Evolutionary conservation across 192 early-diverging fungal genomes (phyloP).

Genomic region (Rhizophagus prolifer): DNA sequence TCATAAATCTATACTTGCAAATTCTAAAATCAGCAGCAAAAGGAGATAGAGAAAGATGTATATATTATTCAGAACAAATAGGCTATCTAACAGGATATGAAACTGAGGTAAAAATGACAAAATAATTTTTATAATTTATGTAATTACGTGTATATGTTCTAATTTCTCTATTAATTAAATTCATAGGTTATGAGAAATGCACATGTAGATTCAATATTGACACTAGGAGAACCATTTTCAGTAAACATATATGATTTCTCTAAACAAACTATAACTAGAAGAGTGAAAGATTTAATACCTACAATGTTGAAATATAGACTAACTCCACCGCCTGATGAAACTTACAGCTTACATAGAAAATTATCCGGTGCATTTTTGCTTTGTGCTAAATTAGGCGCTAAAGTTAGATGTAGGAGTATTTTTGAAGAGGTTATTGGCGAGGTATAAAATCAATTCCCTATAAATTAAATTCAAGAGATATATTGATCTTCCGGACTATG

Average conservation of each 20-base stretch:
- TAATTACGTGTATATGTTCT: background rate
- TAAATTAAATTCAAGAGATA: too few species aligned
- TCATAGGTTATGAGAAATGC: slow-evolving; percentile 75
- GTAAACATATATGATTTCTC: slow-evolving; percentile 73
- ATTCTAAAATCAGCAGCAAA: slow-evolving; percentile 72
- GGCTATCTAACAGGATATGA: slow-evolving; percentile 95
- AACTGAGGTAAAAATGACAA: slow-evolving; percentile 71
- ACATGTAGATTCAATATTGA: slow-evolving; percentile 86
- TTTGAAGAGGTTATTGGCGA: slow-evolving; percentile 35
- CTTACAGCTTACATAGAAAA: slow-evolving; percentile 93
- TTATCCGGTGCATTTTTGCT: slow-evolving; percentile 90
- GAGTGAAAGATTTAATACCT: slow-evolving; percentile 87
- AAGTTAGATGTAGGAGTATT: slow-evolving; percentile 39
- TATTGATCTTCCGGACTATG: too few species aligned
- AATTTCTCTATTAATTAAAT: background rate
- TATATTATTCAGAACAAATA: slow-evolving; percentile 75
- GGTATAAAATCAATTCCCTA: background rate
- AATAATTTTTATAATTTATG: background rate
- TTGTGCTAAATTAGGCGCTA: slow-evolving; percentile 72
- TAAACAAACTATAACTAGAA: slow-evolving; percentile 76
- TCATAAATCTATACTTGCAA: slow-evolving; percentile 74
- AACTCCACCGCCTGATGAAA: slow-evolving; percentile 98
- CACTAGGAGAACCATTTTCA: slow-evolving; percentile 83
- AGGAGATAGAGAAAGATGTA: slow-evolving; percentile 71
- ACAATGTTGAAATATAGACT: slow-evolving; percentile 91